Base-by-base conservation (phyloP, 2,329 filamentous ascomycete species). In the Talaromyces sp. region DNA sequence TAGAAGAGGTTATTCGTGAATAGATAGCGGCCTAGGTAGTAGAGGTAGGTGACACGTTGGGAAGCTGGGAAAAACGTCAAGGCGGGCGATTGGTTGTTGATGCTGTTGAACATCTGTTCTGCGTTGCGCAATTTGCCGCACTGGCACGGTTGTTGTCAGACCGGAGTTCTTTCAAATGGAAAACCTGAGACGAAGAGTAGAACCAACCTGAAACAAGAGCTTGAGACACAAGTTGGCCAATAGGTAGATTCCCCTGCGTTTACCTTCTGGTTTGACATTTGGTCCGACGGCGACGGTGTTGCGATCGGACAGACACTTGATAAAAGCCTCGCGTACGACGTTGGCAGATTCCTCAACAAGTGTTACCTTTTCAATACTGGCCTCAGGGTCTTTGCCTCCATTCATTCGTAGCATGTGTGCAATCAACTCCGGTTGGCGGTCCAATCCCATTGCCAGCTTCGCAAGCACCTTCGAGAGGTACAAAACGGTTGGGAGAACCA, bases 161-260 rank as follows among this genome's bases (percentile, higher is more conserved):
- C n/a, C 36, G 3, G 10, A 30, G 41, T 56, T 13, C 57, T 53
- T 29, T 44, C 32, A 11, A n/a, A n/a, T n/a, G n/a, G n/a, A 9
- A 11, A 20, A 33, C 19, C 19, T 14, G 19, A n/a, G 19, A 24
- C 11, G 3, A 20, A n/a, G 5, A n/a, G 14, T 3, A 10, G 5
- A n/a, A 68, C 79, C 41, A 77, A 88, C 87, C 61, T 91, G 89
- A 67, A 96, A 95, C 7, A 97, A 81, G 3, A 97, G 83, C 71
- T 92, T 93, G 44, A 97, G 77, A 33, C 91, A 94, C 20, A 96
- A 82, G 67, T 97, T 97, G 54, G 91, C 92, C 74, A 96, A 91
- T 53, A 90, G 86, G 75, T 97, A 97, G 57, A 97, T 91, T 39
- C 90, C 92, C 10, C 88, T 77, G 67, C 93, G 91, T 69, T 92